phyloP scores from a whole-genome alignment of 257 asterid genomes.

The Rubia yunnanensis region DNA sequence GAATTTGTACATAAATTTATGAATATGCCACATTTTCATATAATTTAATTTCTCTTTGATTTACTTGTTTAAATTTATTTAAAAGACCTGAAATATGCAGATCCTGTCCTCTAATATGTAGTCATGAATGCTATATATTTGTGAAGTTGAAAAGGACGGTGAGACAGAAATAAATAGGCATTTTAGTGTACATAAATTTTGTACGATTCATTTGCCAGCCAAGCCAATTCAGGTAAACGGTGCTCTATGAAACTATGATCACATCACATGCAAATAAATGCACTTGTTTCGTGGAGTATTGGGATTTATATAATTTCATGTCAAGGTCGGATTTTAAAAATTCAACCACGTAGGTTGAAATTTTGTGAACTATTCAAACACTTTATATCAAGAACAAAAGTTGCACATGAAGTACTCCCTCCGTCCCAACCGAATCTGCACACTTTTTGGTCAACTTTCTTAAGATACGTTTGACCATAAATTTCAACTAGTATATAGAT shows the following conservation, averaged over 20 bases:
- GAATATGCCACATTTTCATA: too few species aligned
- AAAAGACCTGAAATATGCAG: background rate
- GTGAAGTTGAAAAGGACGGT: background rate
- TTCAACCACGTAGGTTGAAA: background rate
- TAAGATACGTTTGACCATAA: too few species aligned
- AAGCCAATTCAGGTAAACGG: background rate
- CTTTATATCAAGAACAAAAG: too few species aligned
- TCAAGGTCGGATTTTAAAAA: too few species aligned
- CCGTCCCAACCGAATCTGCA: too few species aligned
- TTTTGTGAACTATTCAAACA: too few species aligned
- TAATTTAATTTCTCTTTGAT: too few species aligned
- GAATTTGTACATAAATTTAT: too few species aligned
- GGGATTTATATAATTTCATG: background rate
- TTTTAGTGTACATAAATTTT: background rate
- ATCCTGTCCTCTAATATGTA: background rate
- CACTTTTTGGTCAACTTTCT: too few species aligned
- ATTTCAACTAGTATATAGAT: too few species aligned
- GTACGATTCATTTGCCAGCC: background rate
- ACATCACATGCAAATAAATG: slow-evolving; percentile 4
- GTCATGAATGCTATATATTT: background rate
- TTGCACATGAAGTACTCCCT: too few species aligned
- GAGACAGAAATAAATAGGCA: background rate
- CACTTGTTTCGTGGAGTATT: slow-evolving; percentile 4
- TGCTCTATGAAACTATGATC: slow-evolving; percentile 1
- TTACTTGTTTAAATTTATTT: too few species aligned